Base-by-base conservation (phyloP, 192 early-diverging fungal genomes). In the Rhizophlyctis rosea region DNA sequence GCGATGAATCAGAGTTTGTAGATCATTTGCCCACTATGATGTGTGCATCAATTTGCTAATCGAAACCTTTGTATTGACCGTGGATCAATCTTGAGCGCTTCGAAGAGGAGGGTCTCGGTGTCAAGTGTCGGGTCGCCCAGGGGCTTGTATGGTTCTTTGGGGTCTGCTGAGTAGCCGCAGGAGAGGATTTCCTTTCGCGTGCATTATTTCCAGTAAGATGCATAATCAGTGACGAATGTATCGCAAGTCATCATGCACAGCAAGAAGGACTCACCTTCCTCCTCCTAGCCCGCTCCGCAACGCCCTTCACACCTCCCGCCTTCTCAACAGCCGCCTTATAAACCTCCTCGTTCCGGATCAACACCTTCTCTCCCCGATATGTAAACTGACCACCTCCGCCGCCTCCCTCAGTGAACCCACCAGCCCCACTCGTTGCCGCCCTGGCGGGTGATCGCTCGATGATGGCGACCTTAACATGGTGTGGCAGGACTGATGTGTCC, bases 81-180 rank as follows among this genome's bases (percentile, higher is more conserved):
- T 14, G 73, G 71, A 55, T 78, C 74, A 21, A 81, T 68, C 27
- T 68, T 34, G 28, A 81, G 61, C 7, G 69, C 48, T 24, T 34
- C 65, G 50, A 69, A 76, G 27, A 81, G 23, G 0, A 81, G 64
- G 16, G 32, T 51, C 27, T 77, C 75, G 16, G 80, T 64, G 57
- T 80, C 77, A 3, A 82, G 55, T 9, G 62, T 36, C 47, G 59
- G 25, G 34, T 39, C 48, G 67, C 79, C 80, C 5, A 82, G 64
- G n/a, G 77, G 67, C 48, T 65, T 65, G 56, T 82, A 82, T 9
- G 61, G 54, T 31, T 82, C 80, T 54, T 77, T 82, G 1, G 80
- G 57, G 63, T 82, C 80, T n/a, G 75, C 69, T 29, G 64, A 64
- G 50, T 80, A 82, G 11, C 80, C 80, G 31, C 69, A 48, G 25